Percentiles rank a stretch among this genome's conserved stretches.
phyloP scores from a whole-genome alignment of 2,329 filamentous ascomycete species.

The Sporothrix curviconia region DNA sequence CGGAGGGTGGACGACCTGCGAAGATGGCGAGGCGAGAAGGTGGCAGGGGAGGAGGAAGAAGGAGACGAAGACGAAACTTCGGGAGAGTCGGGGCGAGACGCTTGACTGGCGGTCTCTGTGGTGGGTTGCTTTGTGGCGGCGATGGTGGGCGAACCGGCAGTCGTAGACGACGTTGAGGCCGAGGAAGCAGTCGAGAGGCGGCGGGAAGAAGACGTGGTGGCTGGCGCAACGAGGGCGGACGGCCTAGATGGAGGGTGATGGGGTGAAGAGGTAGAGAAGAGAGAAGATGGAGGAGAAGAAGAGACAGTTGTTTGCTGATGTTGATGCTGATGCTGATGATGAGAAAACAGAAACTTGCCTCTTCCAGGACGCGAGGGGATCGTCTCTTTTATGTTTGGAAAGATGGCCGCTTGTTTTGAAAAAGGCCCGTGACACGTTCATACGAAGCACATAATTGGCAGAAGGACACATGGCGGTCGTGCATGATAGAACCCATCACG shows the following conservation, averaged over 20 bases:
- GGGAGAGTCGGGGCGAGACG: neutral
- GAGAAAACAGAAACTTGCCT: neutral
- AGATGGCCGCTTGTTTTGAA: neutral
- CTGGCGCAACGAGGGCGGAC: neutral
- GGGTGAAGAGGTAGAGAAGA: neutral
- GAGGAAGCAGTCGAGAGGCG: slow-evolving; percentile 18
- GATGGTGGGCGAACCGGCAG: slow-evolving; percentile 12
- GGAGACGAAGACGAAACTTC: neutral
- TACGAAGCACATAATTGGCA: too few relatives aligned
- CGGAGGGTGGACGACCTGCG: slow-evolving; percentile 19
- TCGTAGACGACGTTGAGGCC: slow-evolving; percentile 12
- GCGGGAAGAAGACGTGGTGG: slow-evolving; percentile 20
- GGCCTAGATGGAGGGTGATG: neutral
- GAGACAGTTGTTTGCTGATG: neutral
- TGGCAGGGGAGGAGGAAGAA: neutral
- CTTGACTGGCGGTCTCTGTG: neutral
- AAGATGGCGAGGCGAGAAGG: slow-evolving; percentile 12
- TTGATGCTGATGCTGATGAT: neutral
- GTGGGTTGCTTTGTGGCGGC: neutral
- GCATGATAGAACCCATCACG: neutral
- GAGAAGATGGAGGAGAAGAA: neutral
- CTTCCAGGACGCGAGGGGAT: neutral
- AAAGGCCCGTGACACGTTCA: too few relatives aligned
- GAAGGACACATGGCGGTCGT: too few relatives aligned
- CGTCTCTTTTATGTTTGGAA: slow-evolving; percentile 9